phyloP scores from a whole-genome alignment of 371 early-diverging fungal species.

The Rhizopus arrhizus region DNA sequence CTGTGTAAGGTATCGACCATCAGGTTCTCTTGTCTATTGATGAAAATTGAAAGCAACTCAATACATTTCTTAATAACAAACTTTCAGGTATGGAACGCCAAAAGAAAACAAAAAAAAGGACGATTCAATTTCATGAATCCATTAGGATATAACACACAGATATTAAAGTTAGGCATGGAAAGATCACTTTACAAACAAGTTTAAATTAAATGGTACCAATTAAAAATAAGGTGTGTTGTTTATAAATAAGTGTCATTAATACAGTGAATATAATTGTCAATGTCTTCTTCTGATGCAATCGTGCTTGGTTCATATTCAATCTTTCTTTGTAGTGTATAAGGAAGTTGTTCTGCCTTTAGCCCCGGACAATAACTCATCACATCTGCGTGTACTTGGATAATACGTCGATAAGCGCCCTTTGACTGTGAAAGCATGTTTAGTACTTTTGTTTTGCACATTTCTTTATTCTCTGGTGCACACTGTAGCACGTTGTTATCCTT shows the following conservation, averaged over 20 bases:
- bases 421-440: slow-evolving; percentile 8
- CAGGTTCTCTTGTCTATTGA: too few relatives aligned
- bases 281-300: slow-evolving; percentile 23
- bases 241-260: not conserved
- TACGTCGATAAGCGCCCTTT: slow-evolving; percentile 10
- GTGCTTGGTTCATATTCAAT: slow-evolving; percentile 17
- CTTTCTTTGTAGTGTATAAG: slow-evolving; percentile 14
- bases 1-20: too few relatives aligned
- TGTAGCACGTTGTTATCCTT: slow-evolving; percentile 6
- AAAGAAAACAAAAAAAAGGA: too few relatives aligned
- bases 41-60: too few relatives aligned
- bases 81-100: too few relatives aligned
- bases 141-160: too few relatives aligned
- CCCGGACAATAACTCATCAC: slow-evolving; percentile 30
- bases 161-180: too few relatives aligned
- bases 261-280: slow-evolving; percentile 26
- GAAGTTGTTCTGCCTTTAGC: slow-evolving; percentile 30
- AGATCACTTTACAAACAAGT: too few relatives aligned
- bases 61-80: too few relatives aligned
- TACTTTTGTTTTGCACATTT: slow-evolving; percentile 12
- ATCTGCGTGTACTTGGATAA: slow-evolving; percentile 24
- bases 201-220: too few relatives aligned
- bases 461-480: slow-evolving; percentile 21
- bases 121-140: too few relatives aligned
- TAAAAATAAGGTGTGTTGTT: not conserved